Percentiles rank a stretch among this genome's conserved stretches.
Conservation (phyloP, 225 moss, liverwort and hornwort genomes). For the Bryum argenteum region DNA sequence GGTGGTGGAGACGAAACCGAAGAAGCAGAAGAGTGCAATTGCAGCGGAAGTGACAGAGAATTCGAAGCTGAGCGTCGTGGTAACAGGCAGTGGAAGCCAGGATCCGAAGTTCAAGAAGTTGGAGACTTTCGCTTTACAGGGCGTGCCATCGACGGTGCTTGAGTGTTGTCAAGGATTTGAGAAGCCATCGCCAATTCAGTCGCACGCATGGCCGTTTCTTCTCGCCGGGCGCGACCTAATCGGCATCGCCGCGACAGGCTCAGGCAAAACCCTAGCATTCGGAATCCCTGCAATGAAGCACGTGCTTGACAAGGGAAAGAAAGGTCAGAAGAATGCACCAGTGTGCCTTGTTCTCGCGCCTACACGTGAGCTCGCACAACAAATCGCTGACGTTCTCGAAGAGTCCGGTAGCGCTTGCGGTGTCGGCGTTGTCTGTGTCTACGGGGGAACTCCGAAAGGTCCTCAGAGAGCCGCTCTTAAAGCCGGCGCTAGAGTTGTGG, state of each 20-base stretch:
- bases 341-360: conserved; percentile 90
- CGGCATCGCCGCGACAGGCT: conserved; percentile 97
- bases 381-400: conserved; percentile 70
- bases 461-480: conserved; percentile 59
- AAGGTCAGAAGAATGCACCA: conserved; percentile 52
- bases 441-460: conserved; percentile 61
- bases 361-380: conserved; percentile 93
- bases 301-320: conserved; percentile 72
- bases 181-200: conserved; percentile 90
- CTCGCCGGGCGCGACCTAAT: conserved; percentile 84
- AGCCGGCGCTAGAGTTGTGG: conserved; percentile 73
- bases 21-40: conserved; percentile 40
- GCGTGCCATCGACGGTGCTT: conserved; percentile 63
- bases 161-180: conserved; percentile 79
- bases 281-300: conserved; percentile 92
- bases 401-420: conserved; percentile 56
- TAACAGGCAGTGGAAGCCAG: conserved; percentile 66
- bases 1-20: conserved; percentile 41
- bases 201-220: conserved; percentile 91
- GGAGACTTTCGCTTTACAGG: conserved; percentile 59
- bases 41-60: conserved; percentile 35
- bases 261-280: conserved; percentile 94
- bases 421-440: conserved; percentile 53
- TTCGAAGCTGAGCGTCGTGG: conserved; percentile 58
- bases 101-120: conserved; percentile 74